Conservation (phyloP, 345 rosid species). For the Salix viminalis region DNA sequence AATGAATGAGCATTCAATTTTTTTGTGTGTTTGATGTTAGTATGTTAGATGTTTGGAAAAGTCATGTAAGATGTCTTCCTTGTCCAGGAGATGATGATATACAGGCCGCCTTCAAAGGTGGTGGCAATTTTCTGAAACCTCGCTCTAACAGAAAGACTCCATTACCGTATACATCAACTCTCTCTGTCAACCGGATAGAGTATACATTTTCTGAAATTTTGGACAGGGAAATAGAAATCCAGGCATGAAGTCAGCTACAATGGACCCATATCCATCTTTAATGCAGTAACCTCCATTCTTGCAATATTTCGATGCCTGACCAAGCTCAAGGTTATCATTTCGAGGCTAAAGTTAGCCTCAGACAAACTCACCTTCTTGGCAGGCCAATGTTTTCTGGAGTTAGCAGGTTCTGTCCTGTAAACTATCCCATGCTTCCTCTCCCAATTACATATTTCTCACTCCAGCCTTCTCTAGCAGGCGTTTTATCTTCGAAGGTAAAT, state of each 20-base stretch:
- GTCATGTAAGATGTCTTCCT: conserved; percentile 2
- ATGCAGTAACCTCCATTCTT: conserved; percentile 34
- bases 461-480: conserved; percentile 36
- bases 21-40: neutral
- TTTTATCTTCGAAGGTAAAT: conserved; percentile 32
- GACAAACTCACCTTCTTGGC: conserved; percentile 38
- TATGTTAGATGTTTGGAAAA: neutral
- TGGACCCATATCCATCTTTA: conserved; percentile 29
- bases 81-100: conserved; percentile 31
- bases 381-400: conserved; percentile 30
- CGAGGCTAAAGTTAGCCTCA: conserved; percentile 23
- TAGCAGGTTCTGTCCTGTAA: conserved; percentile 29
- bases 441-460: conserved; percentile 34
- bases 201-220: conserved; percentile 33
- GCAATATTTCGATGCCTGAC: conserved; percentile 34
- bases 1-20: neutral
- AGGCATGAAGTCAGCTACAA: conserved; percentile 30
- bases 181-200: conserved; percentile 29
- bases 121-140: conserved; percentile 34
- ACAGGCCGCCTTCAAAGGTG: conserved; percentile 29
- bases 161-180: conserved; percentile 33
- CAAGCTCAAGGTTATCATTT: conserved; percentile 29
- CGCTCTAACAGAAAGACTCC: conserved; percentile 38
- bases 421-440: conserved; percentile 44
- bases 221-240: neutral